Evolutionary conservation across 2,329 filamentous ascomycete species (phyloP).

Genomic region (Aquanectria penicillioides): DNA sequence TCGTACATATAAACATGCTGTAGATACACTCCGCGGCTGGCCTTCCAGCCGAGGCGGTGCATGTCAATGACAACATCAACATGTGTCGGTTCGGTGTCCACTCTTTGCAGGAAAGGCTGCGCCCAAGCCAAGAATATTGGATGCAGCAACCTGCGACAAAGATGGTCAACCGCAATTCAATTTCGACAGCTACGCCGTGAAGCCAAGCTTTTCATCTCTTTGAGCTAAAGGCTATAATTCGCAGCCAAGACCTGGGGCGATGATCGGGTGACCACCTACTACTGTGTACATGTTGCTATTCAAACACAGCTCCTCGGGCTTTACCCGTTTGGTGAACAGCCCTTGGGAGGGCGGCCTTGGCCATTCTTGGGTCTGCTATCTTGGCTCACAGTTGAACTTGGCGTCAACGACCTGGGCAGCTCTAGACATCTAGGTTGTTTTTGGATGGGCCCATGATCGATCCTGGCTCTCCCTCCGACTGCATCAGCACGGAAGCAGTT

Average conservation of each 20-base stretch:
- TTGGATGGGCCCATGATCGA: too few relatives aligned
- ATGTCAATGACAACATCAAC: constrained; percentile 18
- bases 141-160: not conserved
- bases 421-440: too few relatives aligned
- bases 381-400: not conserved
- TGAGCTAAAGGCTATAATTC: constrained; percentile 25
- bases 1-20: constrained; percentile 7
- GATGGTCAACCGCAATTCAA: not conserved
- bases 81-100: constrained; percentile 35
- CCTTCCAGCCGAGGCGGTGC: constrained; percentile 32
- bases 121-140: constrained; percentile 1
- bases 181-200: constrained; percentile 27
- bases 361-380: not conserved
- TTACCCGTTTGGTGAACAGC: not conserved
- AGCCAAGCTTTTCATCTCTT: constrained; percentile 36
- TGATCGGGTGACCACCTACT: constrained; percentile 30
- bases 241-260: constrained; percentile 34
- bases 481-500: constrained; percentile 6
- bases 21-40: constrained; percentile 15
- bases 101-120: not conserved
- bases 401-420: too few relatives aligned
- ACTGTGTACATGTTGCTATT: not conserved
- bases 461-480: not conserved
- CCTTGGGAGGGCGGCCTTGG: not conserved
- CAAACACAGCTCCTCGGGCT: not conserved